These are phyloP conservation scores for Lepidium sativum DNA, from an alignment of 345 rosid genomes.

Conservation along the genomic window DNA sequence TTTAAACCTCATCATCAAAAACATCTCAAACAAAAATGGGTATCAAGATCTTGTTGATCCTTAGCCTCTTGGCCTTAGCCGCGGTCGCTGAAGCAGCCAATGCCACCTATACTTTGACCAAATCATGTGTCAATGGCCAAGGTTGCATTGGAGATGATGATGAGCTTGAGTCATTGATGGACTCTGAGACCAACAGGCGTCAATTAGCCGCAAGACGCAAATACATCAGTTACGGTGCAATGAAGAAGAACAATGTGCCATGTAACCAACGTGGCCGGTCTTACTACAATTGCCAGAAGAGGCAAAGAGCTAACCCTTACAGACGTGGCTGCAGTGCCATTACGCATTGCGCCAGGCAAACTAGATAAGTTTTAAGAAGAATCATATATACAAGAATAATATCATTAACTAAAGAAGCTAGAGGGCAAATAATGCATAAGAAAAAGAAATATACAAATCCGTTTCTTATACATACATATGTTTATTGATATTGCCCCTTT, in stretches of 20 bases:
- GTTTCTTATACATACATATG: neutral
- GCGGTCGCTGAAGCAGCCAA: conserved; percentile 24
- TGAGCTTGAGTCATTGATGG: conserved; percentile 32
- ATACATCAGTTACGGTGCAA: conserved; percentile 42
- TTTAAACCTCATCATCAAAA: conserved; percentile 2
- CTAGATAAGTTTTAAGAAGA: conserved; percentile 12
- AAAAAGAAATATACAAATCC: neutral
- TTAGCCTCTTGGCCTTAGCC: conserved; percentile 28
- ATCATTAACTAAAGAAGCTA: conserved; percentile 6
- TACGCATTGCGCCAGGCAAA: conserved; percentile 35
- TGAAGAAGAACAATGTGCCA: conserved; percentile 31
- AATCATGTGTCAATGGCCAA: conserved; percentile 24
- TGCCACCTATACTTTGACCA: conserved; percentile 13
- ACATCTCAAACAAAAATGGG: conserved; percentile 23
- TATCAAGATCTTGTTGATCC: conserved; percentile 27
- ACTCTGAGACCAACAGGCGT: conserved; percentile 29
- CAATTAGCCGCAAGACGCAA: conserved; percentile 21
- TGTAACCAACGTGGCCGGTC: conserved; percentile 40
- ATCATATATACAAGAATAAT: neutral
- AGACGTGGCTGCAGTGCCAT: conserved; percentile 46
- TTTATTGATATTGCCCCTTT: neutral
- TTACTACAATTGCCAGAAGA: conserved; percentile 39
- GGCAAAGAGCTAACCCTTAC: conserved; percentile 41
- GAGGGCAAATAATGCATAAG: neutral
- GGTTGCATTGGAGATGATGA: conserved; percentile 31